Evolutionary conservation across 2,329 filamentous ascomycete species (phyloP).

Genomic region (Fusarium nematophilum): DNA sequence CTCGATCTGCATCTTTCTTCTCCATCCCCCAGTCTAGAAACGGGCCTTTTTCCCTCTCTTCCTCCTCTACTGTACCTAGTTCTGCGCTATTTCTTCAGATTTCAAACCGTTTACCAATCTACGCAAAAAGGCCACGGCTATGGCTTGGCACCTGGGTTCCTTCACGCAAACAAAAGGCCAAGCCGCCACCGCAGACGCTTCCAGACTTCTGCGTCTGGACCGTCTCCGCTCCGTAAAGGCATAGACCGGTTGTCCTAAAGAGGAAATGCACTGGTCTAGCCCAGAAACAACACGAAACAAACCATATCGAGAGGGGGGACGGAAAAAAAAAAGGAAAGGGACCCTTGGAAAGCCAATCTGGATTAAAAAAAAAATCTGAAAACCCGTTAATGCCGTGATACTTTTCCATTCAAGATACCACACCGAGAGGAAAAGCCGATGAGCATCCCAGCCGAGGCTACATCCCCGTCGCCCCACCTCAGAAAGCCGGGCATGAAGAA

Average conservation of each 20-base stretch:
- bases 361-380: background rate
- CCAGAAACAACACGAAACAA: background rate
- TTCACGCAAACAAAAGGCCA: background rate
- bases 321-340: background rate
- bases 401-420: too few species aligned
- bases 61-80: background rate
- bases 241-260: constrained; percentile 5
- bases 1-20: background rate
- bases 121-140: background rate
- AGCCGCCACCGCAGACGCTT: constrained; percentile 33
- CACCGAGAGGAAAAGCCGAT: too few species aligned
- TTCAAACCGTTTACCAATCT: constrained; percentile 2
- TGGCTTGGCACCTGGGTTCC: constrained; percentile 3
- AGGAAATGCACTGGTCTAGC: constrained; percentile 11
- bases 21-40: background rate
- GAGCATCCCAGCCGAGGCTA: too few species aligned
- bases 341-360: background rate
- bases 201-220: constrained; percentile 17
- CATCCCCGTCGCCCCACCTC: constrained; percentile 13
- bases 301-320: background rate
- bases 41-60: background rate
- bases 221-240: too few species aligned
- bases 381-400: too few species aligned
- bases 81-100: constrained; percentile 15
- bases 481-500: constrained; percentile 11